Base-by-base conservation (phyloP, 495 filamentous ascomycete species). In the Aspergillus coremiiformis region DNA sequence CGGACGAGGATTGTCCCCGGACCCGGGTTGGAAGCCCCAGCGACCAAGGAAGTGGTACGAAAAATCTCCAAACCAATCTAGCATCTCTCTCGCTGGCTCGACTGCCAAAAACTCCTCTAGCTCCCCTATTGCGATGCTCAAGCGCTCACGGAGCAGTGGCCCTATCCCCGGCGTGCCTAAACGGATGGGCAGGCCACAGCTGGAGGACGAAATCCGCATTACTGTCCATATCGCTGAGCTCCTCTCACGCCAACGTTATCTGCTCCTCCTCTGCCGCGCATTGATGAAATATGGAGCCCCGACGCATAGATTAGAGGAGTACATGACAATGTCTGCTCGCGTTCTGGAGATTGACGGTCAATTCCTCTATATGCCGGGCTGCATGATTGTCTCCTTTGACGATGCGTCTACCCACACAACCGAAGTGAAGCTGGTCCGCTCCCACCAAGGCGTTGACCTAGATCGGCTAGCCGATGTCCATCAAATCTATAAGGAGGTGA, bases 361-460 rank as follows among this genome's bases (percentile, higher is more conserved):
- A 53, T 96, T 95, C 59, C 69, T 96, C 37, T 96, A 96, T 63
- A 83, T 96, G 20, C 92, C 92, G 1, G 89, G 89, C 17, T 94
- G 88, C 60, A 97, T 96, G 92, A 87, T 97, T 54, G 85, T 95
- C 52, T 90, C 89, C 4, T 96, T 97, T 61, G 92, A 95, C 60
- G 92, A 97, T 68, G 76, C 79, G 21, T 78, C 83, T 21, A 94
- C 89, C 8, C 91, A 96, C 61, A 96, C 92, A 8, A 90, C 90
- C 6, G 92, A 95, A 65, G 87, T 96, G 47, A 92, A 93, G 66
- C 81, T 97, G 39, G 84, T 97, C 11, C 81, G 87, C 24, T 76
- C 80, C 7, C 68, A 66, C 2, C 87, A 90, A 64, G 90, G 87
- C 0, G 79, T 96, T 39, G 86, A 97, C 66, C 73, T 97, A 9